Evolutionary conservation across 169 alveolate genomes (phyloP).

Genomic region (Plasmodium relictum): DNA sequence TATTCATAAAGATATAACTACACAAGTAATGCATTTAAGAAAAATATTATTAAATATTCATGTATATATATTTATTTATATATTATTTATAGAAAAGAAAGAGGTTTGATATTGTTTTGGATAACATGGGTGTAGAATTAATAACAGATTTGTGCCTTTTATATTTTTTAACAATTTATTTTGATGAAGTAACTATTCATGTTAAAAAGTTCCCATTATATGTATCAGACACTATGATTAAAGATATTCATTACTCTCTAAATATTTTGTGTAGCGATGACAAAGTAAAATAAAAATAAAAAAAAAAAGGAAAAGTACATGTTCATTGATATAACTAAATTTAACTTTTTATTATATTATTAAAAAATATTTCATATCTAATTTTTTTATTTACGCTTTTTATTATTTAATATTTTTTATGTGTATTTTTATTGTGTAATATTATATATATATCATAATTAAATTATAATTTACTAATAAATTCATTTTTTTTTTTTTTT

Average conservation of each 20-base stretch:
- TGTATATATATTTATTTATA: background rate
- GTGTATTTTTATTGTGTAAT: background rate
- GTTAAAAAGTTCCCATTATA: conserved; percentile 50
- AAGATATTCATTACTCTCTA: conserved; percentile 45
- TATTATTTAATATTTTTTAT: background rate
- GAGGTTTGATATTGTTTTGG: conserved; percentile 67
- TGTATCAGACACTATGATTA: conserved; percentile 66
- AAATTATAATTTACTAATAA: background rate
- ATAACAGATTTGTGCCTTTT: conserved; percentile 60
- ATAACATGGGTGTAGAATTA: conserved; percentile 68
- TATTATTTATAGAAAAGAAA: conserved; percentile 4
- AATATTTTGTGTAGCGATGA: conserved; percentile 27
- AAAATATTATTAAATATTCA: background rate
- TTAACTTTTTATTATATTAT: no score
- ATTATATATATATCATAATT: background rate
- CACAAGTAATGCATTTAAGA: conserved; percentile 3
- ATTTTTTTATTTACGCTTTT: background rate
- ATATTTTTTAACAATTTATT: conserved; percentile 16
- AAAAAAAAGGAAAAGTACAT: background rate
- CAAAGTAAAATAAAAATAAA: conserved; percentile 15
- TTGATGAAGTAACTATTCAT: conserved; percentile 51
- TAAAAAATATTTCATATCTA: no score
- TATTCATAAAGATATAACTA: conserved; percentile 27
- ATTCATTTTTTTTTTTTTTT: background rate
- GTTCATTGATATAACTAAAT: no score